These are phyloP conservation scores for Phytophthora tubulina DNA, from an alignment of 352 stramenopile species.

Conservation along the genomic window DNA sequence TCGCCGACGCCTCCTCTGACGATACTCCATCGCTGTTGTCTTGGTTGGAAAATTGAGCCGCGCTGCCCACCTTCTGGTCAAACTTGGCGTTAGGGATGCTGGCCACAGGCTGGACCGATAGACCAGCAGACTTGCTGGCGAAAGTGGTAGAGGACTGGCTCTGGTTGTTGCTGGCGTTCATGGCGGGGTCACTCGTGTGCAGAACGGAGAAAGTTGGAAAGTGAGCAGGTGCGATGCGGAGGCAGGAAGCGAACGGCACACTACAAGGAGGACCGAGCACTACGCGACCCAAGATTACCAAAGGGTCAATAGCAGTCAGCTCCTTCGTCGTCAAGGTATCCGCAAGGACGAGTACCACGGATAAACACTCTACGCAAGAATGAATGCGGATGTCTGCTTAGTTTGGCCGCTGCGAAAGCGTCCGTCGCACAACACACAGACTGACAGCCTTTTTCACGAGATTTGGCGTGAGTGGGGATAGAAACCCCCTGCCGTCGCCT, in stretches of 20 bases:
- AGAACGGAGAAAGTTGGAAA: conserved; percentile 11
- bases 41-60: conserved; percentile 4
- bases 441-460: no score
- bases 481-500: no score
- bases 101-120: background rate
- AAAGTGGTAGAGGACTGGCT: background rate
- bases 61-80: conserved; percentile 8
- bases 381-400: background rate
- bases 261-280: no score
- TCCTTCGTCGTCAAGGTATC: no score
- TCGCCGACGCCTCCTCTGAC: background rate
- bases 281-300: no score
- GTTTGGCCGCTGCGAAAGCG: no score
- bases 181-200: background rate
- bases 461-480: no score
- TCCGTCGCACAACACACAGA: no score
- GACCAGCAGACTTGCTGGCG: background rate
- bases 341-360: background rate
- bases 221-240: conserved; percentile 1
- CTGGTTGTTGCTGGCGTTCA: conserved; percentile 6
- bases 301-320: no score
- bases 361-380: conserved; percentile 5
- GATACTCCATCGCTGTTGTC: background rate
- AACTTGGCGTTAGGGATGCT: conserved; percentile 9
- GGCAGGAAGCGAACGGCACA: background rate